Evolutionary conservation across 805 yeast species (phyloP).

Genomic region (Starmerella scarabaei): DNA sequence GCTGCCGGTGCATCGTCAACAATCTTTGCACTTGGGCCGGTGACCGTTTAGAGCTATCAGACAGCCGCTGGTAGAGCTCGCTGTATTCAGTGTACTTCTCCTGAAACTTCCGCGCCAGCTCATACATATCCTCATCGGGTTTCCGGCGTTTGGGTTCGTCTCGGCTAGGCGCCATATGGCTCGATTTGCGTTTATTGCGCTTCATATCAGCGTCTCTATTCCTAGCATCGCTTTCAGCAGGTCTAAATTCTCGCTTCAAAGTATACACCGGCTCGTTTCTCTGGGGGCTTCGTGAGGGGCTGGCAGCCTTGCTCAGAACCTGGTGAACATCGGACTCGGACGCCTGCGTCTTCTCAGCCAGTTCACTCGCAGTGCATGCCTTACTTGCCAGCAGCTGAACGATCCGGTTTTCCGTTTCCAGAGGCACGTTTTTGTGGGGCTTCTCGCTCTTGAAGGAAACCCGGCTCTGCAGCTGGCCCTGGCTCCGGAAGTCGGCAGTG

Average conservation of each 20-base stretch:
- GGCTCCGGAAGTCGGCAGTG: slow-evolving; percentile 7
- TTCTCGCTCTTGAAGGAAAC: slow-evolving; percentile 10
- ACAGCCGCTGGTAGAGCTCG: slow-evolving; percentile 30
- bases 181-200: slow-evolving; percentile 20
- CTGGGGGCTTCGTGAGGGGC: neutral
- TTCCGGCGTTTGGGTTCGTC: slow-evolving; percentile 19
- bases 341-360: slow-evolving; percentile 7
- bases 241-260: neutral
- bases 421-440: slow-evolving; percentile 8
- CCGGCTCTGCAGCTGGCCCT: slow-evolving; percentile 15
- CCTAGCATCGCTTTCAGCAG: neutral
- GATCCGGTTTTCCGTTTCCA: slow-evolving; percentile 8
- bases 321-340: slow-evolving; percentile 6
- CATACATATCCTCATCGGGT: slow-evolving; percentile 28
- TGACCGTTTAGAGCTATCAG: slow-evolving; percentile 21
- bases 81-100: slow-evolving; percentile 39
- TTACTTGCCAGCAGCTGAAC: slow-evolving; percentile 6
- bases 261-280: neutral
- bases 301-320: slow-evolving; percentile 4
- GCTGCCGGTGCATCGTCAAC: slow-evolving; percentile 38
- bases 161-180: slow-evolving; percentile 17
- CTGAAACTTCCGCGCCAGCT: slow-evolving; percentile 38
- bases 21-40: slow-evolving; percentile 30
- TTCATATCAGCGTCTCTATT: neutral
- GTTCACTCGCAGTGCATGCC: slow-evolving; percentile 4